phyloP scores from a whole-genome alignment of 2,329 filamentous ascomycete genomes.

The Aspergillus ochraceoroseus region DNA sequence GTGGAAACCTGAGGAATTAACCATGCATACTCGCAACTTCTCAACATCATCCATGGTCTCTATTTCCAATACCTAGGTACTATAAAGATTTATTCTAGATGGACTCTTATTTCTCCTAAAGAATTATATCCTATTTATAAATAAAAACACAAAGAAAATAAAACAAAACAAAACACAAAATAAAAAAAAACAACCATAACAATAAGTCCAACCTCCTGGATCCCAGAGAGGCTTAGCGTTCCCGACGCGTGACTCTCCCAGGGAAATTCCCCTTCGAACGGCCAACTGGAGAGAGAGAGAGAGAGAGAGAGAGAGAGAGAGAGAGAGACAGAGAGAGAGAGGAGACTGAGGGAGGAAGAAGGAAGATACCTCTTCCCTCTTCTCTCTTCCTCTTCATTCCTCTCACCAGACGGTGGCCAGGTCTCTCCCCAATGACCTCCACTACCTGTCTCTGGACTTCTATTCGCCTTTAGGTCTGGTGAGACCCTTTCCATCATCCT shows the following conservation, averaged over 20 bases:
- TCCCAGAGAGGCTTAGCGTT: conserved; percentile 32
- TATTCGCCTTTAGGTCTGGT: conserved; percentile 21
- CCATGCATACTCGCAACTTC: not conserved
- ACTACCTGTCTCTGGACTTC: conserved; percentile 14
- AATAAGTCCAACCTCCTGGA: conserved; percentile 17
- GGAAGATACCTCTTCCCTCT: conserved; percentile 7
- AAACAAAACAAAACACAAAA: conserved; percentile 6
- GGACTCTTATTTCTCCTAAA: too few relatives aligned
- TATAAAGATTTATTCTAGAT: too few relatives aligned
- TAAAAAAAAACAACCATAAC: conserved; percentile 5
- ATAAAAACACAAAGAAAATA: not conserved
- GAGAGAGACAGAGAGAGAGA: conserved; percentile 11
- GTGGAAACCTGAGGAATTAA: conserved; percentile 9
- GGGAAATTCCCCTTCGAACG: conserved; percentile 29
- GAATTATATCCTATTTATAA: conserved; percentile 7
- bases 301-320: conserved; percentile 2
- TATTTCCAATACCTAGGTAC: not conserved
- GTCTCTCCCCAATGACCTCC: conserved; percentile 25
- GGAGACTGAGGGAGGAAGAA: conserved; percentile 1
- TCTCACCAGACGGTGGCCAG: conserved; percentile 25
- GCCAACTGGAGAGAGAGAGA: conserved; percentile 20
- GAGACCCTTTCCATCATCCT: conserved; percentile 12
- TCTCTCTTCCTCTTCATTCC: conserved; percentile 9
- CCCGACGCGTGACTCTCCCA: conserved; percentile 37
- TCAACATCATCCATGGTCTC: too few relatives aligned